These are phyloP conservation scores for Acidomyces sp. DNA, from an alignment of 495 filamentous ascomycete genomes.

Conservation along the genomic window DNA sequence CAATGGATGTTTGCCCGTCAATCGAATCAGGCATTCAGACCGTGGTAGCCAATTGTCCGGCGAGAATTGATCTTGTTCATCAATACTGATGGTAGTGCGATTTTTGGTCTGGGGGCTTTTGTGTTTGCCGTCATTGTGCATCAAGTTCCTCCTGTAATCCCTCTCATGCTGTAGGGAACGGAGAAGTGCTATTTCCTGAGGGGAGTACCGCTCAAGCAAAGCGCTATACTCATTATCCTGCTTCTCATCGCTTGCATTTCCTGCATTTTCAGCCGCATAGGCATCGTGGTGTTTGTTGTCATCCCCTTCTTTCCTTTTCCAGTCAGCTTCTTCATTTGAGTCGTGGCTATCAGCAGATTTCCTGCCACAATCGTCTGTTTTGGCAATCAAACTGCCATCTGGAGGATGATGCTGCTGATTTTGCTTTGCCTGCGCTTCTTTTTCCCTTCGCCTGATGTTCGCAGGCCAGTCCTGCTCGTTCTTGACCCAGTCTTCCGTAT, in stretches of 20 bases:
- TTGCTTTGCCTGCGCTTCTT: conserved; percentile 17
- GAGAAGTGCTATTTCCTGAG: conserved; percentile 24
- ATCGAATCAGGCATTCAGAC: conserved; percentile 22
- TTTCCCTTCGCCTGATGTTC: conserved; percentile 17
- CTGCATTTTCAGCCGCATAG: conserved; percentile 3
- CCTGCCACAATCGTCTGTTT: conserved; percentile 2
- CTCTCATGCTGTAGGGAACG: conserved; percentile 20
- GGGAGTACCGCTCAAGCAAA: conserved; percentile 12
- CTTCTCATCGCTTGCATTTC: conserved; percentile 8
- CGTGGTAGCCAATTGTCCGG: conserved; percentile 31
- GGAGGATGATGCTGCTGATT: conserved; percentile 6
- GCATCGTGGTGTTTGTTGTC: conserved; percentile 17
- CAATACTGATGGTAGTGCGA: conserved; percentile 14
- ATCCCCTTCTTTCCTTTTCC: conserved; percentile 10
- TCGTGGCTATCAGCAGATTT: no score
- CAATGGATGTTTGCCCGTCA: conserved; percentile 29
- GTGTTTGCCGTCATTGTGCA: conserved; percentile 24
- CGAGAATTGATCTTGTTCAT: conserved; percentile 27
- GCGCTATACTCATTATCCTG: conserved; percentile 18
- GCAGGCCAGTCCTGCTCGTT: conserved; percentile 18
- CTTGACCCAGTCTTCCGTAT: conserved; percentile 17
- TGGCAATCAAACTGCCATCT: background rate
- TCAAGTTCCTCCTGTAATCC: conserved; percentile 18
- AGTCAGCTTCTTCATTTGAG: conserved; percentile 10
- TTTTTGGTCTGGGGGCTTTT: conserved; percentile 16